A percentile compares a stretch with the other conserved stretches of the same genome.
Evolutionary conservation across 1,284 basidiomycete genomes (phyloP).

Genomic region (Cryptococcus maquisensis): DNA sequence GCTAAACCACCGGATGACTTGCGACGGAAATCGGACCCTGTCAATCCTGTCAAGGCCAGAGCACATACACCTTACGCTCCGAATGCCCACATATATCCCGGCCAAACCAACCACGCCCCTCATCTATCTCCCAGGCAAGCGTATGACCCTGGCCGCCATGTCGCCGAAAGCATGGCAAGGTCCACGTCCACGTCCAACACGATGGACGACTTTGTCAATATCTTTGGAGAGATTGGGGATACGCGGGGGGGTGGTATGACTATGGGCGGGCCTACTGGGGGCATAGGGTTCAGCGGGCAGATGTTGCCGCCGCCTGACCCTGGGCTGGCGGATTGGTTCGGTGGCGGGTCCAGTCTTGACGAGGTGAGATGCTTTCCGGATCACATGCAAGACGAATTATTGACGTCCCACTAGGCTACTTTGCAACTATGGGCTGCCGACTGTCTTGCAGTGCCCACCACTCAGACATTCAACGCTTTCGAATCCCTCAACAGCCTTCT

Average conservation of each 20-base stretch:
- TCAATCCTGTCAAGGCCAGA: background rate
- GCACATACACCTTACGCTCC: background rate
- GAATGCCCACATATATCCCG: background rate
- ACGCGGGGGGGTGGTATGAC: background rate
- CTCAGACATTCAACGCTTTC: slow-evolving; percentile 17
- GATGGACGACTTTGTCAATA: slow-evolving; percentile 14
- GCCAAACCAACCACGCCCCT: too few species aligned
- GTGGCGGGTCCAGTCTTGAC: slow-evolving; percentile 18
- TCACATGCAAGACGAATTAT: background rate
- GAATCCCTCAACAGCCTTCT: slow-evolving; percentile 20
- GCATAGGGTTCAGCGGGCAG: background rate
- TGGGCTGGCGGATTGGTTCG: slow-evolving; percentile 9
- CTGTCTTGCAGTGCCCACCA: slow-evolving; percentile 19
- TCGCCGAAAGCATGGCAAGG: background rate
- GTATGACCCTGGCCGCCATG: background rate
- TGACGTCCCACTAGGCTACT: slow-evolving; percentile 13
- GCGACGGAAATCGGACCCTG: background rate
- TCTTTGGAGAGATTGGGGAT: slow-evolving; percentile 13
- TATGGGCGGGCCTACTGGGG: background rate
- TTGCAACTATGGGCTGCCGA: slow-evolving; percentile 34
- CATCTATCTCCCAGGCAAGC: background rate
- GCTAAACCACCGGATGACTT: background rate
- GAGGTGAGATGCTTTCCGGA: slow-evolving; percentile 14
- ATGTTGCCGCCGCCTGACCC: background rate
- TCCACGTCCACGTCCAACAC: slow-evolving; percentile 4